These are phyloP conservation scores for Lippia alba DNA, from an alignment of 305 asterid genomes.

Conservation along the genomic window DNA sequence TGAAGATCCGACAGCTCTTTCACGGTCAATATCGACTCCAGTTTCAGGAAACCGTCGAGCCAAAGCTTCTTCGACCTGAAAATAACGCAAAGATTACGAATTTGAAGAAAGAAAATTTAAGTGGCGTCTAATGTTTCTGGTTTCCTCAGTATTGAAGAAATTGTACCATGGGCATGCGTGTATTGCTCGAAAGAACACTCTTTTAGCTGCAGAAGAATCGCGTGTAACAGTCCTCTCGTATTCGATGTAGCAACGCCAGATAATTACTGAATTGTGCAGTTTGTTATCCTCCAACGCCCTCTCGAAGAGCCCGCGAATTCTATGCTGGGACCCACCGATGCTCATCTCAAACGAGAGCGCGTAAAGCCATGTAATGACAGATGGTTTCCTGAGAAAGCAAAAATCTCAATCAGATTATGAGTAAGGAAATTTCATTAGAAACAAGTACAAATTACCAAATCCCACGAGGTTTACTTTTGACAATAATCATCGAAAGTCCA, in stretches of 20 bases:
- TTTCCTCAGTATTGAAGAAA: constrained; percentile 3
- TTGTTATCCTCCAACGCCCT: constrained; percentile 74
- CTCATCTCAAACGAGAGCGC: constrained; percentile 80
- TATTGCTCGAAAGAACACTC: constrained; percentile 88
- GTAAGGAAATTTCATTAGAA: not conserved
- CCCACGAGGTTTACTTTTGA: constrained; percentile 52
- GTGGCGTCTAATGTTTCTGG: not conserved
- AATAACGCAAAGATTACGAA: not conserved
- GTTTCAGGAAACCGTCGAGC: constrained; percentile 88
- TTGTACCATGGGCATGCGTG: constrained; percentile 96
- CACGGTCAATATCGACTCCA: constrained; percentile 63
- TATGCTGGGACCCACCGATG: constrained; percentile 64
- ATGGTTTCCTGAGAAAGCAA: constrained; percentile 66
- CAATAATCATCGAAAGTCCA: constrained; percentile 72
- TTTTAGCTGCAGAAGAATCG: constrained; percentile 74
- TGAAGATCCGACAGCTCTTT: constrained; percentile 95
- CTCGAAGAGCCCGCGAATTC: constrained; percentile 87
- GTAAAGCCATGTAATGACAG: constrained; percentile 70
- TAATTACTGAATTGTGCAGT: constrained; percentile 68
- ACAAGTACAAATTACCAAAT: too few species aligned
- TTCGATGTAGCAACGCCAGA: constrained; percentile 89
- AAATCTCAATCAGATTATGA: constrained; percentile 29
- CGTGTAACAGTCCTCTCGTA: constrained; percentile 64
- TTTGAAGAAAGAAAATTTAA: not conserved
- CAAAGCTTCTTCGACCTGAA: constrained; percentile 91